Conservation (phyloP, 768 basidiomycete species). For the Lanmaoa pseudosensibilis region DNA sequence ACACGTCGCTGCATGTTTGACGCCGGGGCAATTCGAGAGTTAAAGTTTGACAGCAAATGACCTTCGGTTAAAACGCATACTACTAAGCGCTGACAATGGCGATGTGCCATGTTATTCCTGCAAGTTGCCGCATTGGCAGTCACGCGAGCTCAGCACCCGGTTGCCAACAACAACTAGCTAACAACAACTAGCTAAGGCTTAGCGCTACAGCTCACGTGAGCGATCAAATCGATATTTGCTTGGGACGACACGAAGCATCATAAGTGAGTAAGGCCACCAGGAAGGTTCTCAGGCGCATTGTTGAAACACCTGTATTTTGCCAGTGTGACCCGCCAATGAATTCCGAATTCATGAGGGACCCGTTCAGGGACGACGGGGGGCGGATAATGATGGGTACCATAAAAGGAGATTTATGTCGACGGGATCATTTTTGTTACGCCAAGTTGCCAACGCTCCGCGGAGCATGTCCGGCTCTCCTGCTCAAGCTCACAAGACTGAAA, state of each 20-base stretch:
- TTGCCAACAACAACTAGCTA: background rate
- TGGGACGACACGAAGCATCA: background rate
- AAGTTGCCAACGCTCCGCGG: slow-evolving; percentile 29
- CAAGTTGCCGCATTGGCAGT: background rate
- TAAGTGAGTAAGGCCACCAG: background rate
- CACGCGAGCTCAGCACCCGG: slow-evolving; percentile 5
- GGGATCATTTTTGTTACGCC: slow-evolving; percentile 11
- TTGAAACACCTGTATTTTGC: slow-evolving; percentile 13
- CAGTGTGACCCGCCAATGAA: background rate
- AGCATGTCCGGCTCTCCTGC: background rate
- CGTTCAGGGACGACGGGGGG: slow-evolving; percentile 25
- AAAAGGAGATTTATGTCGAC: slow-evolving; percentile 11
- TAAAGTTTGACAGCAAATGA: background rate
- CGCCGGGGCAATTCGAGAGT: background rate
- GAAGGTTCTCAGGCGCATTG: slow-evolving; percentile 7
- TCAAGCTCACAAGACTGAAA: background rate
- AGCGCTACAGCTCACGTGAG: background rate
- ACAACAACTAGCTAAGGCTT: background rate
- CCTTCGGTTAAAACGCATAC: background rate
- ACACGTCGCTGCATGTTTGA: background rate
- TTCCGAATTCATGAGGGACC: slow-evolving; percentile 16
- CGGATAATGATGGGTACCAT: slow-evolving; percentile 12
- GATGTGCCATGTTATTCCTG: background rate
- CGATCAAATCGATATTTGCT: background rate
- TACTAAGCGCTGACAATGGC: background rate